Conservation (phyloP, 2,329 filamentous ascomycete genomes). For the Botrytis cinerea region DNA sequence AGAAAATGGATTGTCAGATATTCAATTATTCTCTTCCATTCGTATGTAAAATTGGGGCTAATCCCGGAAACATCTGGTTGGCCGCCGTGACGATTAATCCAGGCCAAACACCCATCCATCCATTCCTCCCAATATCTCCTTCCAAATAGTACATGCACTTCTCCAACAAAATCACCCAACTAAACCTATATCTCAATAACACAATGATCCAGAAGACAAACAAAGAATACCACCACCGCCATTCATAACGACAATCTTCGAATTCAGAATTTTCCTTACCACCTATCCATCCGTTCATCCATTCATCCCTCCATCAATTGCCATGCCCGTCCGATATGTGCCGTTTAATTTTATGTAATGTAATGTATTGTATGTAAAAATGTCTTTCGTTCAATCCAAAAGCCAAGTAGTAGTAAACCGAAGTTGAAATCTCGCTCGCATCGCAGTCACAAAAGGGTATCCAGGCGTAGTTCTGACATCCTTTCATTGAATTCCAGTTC, state of each 20-base stretch:
- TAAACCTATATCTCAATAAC: constrained; percentile 11
- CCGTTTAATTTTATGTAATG: constrained; percentile 9
- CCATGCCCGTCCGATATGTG: constrained; percentile 14
- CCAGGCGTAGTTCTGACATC: constrained; percentile 11
- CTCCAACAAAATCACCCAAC: background rate
- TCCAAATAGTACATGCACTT: background rate
- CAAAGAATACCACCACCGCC: background rate
- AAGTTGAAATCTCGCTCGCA: constrained; percentile 17
- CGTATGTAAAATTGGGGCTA: background rate
- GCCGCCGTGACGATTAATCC: background rate
- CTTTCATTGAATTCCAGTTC: background rate
- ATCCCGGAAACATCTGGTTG: background rate
- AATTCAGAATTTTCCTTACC: constrained; percentile 13
- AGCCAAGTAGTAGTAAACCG: constrained; percentile 11
- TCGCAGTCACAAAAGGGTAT: constrained; percentile 21
- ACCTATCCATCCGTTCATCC: constrained; percentile 11
- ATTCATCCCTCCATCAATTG: constrained; percentile 8
- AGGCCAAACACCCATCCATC: background rate
- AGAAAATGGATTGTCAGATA: background rate
- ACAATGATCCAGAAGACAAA: constrained; percentile 15
- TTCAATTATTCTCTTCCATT: constrained; percentile 2
- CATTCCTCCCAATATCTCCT: background rate
- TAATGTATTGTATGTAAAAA: constrained; percentile 12
- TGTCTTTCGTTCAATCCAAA: background rate
- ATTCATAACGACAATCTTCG: background rate